phyloP scores from a whole-genome alignment of 768 basidiomycete genomes.

The Boletus sp. region DNA sequence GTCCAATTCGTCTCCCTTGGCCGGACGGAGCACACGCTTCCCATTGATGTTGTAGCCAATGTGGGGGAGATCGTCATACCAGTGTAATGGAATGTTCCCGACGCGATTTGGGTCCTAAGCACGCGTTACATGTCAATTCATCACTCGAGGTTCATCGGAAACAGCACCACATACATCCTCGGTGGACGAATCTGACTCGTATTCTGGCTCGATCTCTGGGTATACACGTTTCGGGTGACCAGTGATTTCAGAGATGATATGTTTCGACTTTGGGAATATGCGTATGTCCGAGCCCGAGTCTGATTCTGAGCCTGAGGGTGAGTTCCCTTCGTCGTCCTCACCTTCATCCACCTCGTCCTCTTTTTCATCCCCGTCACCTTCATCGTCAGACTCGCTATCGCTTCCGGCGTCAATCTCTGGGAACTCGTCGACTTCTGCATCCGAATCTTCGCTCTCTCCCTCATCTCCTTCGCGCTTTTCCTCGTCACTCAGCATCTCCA shows the following conservation, averaged over 20 bases:
- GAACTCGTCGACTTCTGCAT: constrained; percentile 69
- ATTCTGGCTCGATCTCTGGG: constrained; percentile 86
- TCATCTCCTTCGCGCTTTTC: constrained; percentile 44
- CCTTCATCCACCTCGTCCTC: constrained; percentile 26
- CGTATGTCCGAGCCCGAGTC: constrained; percentile 49
- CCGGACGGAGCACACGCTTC: constrained; percentile 90
- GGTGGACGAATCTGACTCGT: constrained; percentile 88
- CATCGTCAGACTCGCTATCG: constrained; percentile 35
- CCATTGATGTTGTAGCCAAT: constrained; percentile 96
- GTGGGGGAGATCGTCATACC: constrained; percentile 99
- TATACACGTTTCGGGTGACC: constrained; percentile 82
- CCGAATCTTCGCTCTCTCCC: constrained; percentile 38
- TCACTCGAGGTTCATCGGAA: not conserved
- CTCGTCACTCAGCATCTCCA: constrained; percentile 79
- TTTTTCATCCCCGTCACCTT: constrained; percentile 36
- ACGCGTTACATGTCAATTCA: constrained; percentile 10
- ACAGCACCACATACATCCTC: constrained; percentile 66
- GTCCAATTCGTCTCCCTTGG: constrained; percentile 94
- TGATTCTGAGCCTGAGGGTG: constrained; percentile 26
- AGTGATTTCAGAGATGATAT: constrained; percentile 75
- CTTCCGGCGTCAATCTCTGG: constrained; percentile 63
- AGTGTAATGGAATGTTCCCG: constrained; percentile 94
- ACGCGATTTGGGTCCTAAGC: constrained; percentile 88
- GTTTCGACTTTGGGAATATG: constrained; percentile 62
- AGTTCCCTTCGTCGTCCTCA: constrained; percentile 40